Percentiles rank a stretch among this genome's conserved stretches.
These are phyloP conservation scores for Penicillium glabrum DNA, from an alignment of 2,329 filamentous ascomycete genomes.

Conservation along the genomic window DNA sequence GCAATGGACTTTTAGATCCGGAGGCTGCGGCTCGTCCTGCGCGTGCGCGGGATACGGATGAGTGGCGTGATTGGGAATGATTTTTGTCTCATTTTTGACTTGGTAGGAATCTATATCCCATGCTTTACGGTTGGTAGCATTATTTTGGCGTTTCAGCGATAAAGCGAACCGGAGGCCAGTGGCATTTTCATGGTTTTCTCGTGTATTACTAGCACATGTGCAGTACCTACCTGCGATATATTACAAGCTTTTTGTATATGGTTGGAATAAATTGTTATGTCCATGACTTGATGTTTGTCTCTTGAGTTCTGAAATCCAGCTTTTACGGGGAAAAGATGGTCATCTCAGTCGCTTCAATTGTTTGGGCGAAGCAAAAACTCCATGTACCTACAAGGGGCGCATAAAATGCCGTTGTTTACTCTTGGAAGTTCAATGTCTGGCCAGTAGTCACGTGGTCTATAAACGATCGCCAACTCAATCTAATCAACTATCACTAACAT, in stretches of 20 bases:
- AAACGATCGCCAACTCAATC: not conserved
- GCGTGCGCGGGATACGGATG: slow-evolving; percentile 26
- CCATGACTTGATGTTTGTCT: not conserved
- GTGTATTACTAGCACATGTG: slow-evolving; percentile 1
- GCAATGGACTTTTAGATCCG: slow-evolving; percentile 18
- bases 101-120: not conserved
- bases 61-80: slow-evolving; percentile 44
- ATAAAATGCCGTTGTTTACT: no score
- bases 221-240: not conserved
- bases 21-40: slow-evolving; percentile 13
- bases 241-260: not conserved
- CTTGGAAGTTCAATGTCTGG: not conserved
- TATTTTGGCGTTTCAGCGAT: slow-evolving; percentile 7
- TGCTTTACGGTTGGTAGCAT: not conserved
- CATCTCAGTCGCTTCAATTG: no score
- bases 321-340: no score
- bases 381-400: no score
- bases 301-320: not conserved
- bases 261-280: not conserved
- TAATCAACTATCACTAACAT: not conserved
- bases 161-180: slow-evolving; percentile 5
- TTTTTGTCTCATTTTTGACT: not conserved
- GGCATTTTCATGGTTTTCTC: slow-evolving; percentile 2
- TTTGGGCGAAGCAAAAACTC: no score
- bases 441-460: not conserved